Base-by-base conservation (phyloP, 768 basidiomycete species). In the Paxillus involutus region DNA sequence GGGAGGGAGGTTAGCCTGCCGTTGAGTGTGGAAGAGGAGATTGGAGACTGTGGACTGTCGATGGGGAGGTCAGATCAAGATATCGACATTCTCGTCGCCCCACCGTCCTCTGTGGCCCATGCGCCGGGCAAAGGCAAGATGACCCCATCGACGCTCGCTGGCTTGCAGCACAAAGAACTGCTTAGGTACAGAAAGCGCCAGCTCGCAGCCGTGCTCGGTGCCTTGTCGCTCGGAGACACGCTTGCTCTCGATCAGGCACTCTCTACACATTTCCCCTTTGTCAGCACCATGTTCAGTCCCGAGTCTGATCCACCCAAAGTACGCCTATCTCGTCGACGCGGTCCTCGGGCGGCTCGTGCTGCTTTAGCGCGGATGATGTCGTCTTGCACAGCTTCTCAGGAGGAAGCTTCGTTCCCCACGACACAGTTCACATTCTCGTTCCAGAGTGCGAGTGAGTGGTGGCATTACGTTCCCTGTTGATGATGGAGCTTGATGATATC, bases 181-280 rank as follows among this genome's bases (percentile, higher is more conserved):
- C 75, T 91, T 59, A 85, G 79, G 69, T 77, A 72, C 51, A 75
- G 88, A 59, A 88, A 86, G 66, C 78, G 84, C 48, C 88, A 90
- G 71, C 74, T 93, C 41, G 83, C 82, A 13, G 80, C 83, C 3
- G 84, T 89, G 21, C 77, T 91, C 45, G 86, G 85, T 17, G 82
- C 84, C 24, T 67, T 87, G 50, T 81, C 86, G 9, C 78, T 80
- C 59, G 82, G 82, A 16, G 85, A 90, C 69, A 81, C 84, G 13
- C 75, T 91, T 41, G 88, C 88, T 35, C 73, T 92, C 29, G 90
- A 93, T 65, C 86, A 87, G 68, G 91, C 90, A 26, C 73, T 93
- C 43, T 84, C 84, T 37, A 79, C 78, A 41, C 70, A 68, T 45
- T 45, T 69, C 7, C 62, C 63, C 49, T 70, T 69, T 44, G 59